Conservation (phyloP, 371 early-diverging fungal species). For the Mortierella sp. region DNA sequence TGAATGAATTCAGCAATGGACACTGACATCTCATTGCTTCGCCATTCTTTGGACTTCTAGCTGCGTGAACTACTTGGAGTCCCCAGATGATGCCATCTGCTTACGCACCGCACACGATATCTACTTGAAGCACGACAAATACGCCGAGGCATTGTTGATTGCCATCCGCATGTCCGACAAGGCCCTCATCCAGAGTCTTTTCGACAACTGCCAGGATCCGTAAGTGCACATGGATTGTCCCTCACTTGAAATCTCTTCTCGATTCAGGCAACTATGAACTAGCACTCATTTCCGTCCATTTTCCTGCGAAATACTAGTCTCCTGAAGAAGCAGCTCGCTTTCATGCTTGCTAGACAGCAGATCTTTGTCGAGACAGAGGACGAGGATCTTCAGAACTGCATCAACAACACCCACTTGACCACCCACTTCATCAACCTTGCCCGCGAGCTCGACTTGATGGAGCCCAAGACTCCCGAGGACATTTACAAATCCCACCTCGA, state of each 20-base stretch:
- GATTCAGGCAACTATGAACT: neutral
- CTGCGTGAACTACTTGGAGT: conserved; percentile 91
- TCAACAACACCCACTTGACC: conserved; percentile 90
- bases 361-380: conserved; percentile 87
- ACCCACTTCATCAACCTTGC: conserved; percentile 91
- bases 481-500: conserved; percentile 98
- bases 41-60: conserved; percentile 57
- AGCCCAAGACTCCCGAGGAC: conserved; percentile 97
- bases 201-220: conserved; percentile 87
- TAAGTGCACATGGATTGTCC: conserved; percentile 56
- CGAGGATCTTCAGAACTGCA: conserved; percentile 83
- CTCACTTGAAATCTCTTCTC: neutral
- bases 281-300: neutral
- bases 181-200: conserved; percentile 90
- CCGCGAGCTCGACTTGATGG: conserved; percentile 93
- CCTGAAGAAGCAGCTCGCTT: conserved; percentile 95
- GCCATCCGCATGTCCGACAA: conserved; percentile 88
- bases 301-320: conserved; percentile 56
- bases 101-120: conserved; percentile 91
- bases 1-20: neutral
- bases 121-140: conserved; percentile 85
- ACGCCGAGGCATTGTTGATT: conserved; percentile 87
- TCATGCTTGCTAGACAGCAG: conserved; percentile 93
- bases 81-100: conserved; percentile 91
- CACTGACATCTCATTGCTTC: neutral